Conservation (phyloP, 1,284 basidiomycete genomes). For the Schizopora paradoxa region DNA sequence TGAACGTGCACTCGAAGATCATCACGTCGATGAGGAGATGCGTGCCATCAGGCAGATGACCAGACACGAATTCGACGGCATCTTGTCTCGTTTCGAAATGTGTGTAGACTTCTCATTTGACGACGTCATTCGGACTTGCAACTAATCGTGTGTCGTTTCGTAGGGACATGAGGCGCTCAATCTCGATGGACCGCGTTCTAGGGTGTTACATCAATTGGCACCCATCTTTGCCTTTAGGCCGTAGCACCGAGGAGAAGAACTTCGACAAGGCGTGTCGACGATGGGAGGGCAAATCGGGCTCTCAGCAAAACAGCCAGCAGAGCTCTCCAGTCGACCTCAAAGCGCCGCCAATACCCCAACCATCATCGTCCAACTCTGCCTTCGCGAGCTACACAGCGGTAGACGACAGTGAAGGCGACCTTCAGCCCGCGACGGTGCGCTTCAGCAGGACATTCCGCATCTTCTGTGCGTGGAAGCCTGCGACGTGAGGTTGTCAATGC, state of each 20-base stretch:
- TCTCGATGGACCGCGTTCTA: slow-evolving; percentile 40
- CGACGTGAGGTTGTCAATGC: no score
- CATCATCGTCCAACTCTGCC: neutral
- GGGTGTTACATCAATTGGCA: slow-evolving; percentile 45
- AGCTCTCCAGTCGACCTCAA: slow-evolving; percentile 5
- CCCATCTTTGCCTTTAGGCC: slow-evolving; percentile 32
- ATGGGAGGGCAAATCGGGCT: slow-evolving; percentile 42
- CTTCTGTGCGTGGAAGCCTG: slow-evolving; percentile 53
- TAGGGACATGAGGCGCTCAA: slow-evolving; percentile 62
- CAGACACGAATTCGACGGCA: slow-evolving; percentile 51
- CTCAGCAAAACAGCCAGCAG: slow-evolving; percentile 22
- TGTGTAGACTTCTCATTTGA: slow-evolving; percentile 30
- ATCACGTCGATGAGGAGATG: slow-evolving; percentile 1
- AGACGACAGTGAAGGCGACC: slow-evolving; percentile 7
- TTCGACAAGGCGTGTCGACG: slow-evolving; percentile 51
- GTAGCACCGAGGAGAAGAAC: slow-evolving; percentile 41
- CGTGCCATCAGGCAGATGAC: slow-evolving; percentile 43
- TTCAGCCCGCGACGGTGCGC: slow-evolving; percentile 17
- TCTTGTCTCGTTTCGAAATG: slow-evolving; percentile 54
- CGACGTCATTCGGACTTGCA: slow-evolving; percentile 8
- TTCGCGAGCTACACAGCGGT: slow-evolving; percentile 1
- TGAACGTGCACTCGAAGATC: neutral
- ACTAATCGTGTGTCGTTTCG: slow-evolving; percentile 12
- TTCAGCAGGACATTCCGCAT: slow-evolving; percentile 50
- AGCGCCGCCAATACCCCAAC: neutral